A percentile compares a stretch with the other conserved stretches of the same genome.
phyloP scores from a whole-genome alignment of 441 rosid genomes.

The Pelargonium cotyledonis region DNA sequence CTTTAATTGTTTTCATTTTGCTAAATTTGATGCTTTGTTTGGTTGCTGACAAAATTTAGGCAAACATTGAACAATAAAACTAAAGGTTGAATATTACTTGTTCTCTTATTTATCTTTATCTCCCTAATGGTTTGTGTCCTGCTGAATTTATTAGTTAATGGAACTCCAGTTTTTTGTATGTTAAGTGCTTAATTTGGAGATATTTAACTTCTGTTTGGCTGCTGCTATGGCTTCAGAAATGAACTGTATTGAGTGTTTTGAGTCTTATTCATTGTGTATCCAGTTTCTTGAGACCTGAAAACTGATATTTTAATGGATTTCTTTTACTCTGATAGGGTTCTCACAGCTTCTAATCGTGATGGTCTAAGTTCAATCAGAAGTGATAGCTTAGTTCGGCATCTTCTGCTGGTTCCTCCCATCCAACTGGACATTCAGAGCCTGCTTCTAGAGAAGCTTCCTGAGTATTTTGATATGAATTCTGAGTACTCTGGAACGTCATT shows the following conservation, averaged over 20 bases:
- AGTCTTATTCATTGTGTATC: neutral
- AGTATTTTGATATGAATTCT: conserved; percentile 40
- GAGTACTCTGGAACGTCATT: conserved; percentile 25
- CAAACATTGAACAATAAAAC: neutral
- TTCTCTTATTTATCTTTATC: neutral
- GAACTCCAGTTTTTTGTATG: neutral
- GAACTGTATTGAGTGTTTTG: neutral
- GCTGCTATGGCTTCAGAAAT: neutral
- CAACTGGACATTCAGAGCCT: conserved; percentile 60
- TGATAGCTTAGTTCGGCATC: conserved; percentile 54
- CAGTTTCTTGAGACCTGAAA: neutral
- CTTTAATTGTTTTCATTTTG: neutral
- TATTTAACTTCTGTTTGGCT: neutral
- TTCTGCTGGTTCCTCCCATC: conserved; percentile 56
- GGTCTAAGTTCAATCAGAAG: conserved; percentile 26
- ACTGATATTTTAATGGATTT: neutral
- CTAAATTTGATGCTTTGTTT: neutral
- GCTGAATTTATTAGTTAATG: neutral
- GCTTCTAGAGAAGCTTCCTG: conserved; percentile 78
- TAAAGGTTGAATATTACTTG: neutral
- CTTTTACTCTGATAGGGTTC: conserved; percentile 34
- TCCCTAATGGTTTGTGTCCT: too few species aligned
- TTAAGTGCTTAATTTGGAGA: neutral
- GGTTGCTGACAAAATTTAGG: conserved; percentile 3
- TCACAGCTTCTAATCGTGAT: conserved; percentile 35